Evolutionary conservation across 208 protist species (phyloP).

Genomic region (Leishmania braziliensis): DNA sequence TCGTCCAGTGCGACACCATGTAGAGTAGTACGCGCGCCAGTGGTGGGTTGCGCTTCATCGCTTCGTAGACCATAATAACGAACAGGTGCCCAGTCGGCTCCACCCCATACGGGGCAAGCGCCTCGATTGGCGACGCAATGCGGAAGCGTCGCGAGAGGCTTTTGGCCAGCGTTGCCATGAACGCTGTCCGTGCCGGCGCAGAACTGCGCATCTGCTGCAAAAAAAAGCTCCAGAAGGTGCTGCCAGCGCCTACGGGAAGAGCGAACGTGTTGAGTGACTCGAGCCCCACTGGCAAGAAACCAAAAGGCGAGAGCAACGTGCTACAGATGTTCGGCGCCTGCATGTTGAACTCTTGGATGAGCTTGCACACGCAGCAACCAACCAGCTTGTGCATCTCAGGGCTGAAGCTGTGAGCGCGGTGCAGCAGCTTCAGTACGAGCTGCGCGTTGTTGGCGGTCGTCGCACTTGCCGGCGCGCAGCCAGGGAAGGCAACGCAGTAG

Average conservation of each 20-base stretch:
- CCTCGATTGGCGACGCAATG: conserved; percentile 72
- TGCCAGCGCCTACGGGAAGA: conserved; percentile 77
- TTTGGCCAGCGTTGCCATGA: conserved; percentile 84
- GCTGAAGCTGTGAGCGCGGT: conserved; percentile 84
- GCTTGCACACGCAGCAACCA: conserved; percentile 86
- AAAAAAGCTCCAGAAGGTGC: conserved; percentile 90
- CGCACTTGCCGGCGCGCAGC: conserved; percentile 71
- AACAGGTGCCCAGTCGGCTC: conserved; percentile 80
- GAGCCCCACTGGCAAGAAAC: conserved; percentile 75
- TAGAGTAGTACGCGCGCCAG: conserved; percentile 83
- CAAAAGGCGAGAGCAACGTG: conserved; percentile 73
- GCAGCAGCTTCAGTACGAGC: conserved; percentile 81
- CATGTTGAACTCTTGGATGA: conserved; percentile 92
- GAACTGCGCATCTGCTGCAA: conserved; percentile 85
- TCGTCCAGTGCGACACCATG: conserved; percentile 87
- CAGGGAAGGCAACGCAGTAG: conserved; percentile 84
- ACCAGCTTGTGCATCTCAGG: conserved; percentile 85
- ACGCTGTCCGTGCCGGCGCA: conserved; percentile 80
- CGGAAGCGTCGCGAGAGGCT: conserved; percentile 84
- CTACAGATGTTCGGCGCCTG: conserved; percentile 85
- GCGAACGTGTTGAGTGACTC: conserved; percentile 72
- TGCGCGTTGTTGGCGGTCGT: conserved; percentile 89
- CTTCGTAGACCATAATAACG: conserved; percentile 87
- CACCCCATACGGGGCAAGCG: conserved; percentile 49
- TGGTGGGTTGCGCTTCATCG: conserved; percentile 86